Conservation (phyloP, 2,329 filamentous ascomycete species). For the Calonectria naviculata region DNA sequence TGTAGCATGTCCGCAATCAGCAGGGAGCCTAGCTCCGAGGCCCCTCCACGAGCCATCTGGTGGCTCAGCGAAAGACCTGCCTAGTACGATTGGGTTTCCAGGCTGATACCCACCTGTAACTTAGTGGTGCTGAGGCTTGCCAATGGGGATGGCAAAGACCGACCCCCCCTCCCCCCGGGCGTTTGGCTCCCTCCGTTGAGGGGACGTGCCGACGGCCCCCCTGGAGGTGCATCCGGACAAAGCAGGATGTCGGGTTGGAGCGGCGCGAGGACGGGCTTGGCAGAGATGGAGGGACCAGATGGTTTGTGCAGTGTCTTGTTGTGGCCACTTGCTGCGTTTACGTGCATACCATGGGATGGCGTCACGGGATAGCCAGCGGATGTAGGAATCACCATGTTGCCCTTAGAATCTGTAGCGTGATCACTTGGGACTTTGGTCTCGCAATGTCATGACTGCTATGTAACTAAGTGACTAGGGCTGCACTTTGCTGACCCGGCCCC, state of each 20-base stretch:
- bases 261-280: conserved; percentile 3
- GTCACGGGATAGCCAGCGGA: background rate
- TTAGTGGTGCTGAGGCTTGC: conserved; percentile 5
- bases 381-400: background rate
- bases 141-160: background rate
- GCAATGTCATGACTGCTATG: background rate
- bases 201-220: background rate
- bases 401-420: background rate
- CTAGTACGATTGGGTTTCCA: conserved; percentile 5
- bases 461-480: background rate
- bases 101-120: conserved; percentile 25
- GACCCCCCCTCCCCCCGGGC: background rate
- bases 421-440: background rate
- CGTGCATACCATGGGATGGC: background rate
- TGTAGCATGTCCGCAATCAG: background rate
- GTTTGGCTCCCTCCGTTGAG: background rate
- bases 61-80: background rate
- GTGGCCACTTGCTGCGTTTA: background rate
- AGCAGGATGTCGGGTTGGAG: background rate
- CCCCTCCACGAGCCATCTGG: background rate
- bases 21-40: background rate
- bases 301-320: background rate
- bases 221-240: background rate
- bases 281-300: background rate
- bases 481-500: background rate